These are phyloP conservation scores for Thraustotheca clavata DNA, from an alignment of 352 stramenopile genomes.

Conservation along the genomic window DNA sequence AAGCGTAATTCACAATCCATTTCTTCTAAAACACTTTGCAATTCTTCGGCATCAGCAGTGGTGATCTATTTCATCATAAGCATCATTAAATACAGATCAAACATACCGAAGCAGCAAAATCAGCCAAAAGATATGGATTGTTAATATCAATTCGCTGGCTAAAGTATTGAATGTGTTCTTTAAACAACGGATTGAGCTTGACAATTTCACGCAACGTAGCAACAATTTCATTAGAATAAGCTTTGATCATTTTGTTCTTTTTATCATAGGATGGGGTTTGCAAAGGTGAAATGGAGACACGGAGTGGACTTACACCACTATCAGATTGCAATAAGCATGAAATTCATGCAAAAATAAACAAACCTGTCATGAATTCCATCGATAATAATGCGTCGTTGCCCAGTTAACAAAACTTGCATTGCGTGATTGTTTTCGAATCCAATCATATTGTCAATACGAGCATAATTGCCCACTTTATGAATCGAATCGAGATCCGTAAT, in stretches of 20 bases:
- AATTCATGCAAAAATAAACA: background rate
- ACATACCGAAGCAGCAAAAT: slow-evolving; percentile 89
- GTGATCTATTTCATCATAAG: slow-evolving; percentile 48
- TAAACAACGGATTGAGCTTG: slow-evolving; percentile 95
- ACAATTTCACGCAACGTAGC: slow-evolving; percentile 94
- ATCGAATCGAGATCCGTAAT: slow-evolving; percentile 91
- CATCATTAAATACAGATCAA: background rate
- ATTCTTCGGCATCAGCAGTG: slow-evolving; percentile 88
- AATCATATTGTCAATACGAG: slow-evolving; percentile 90
- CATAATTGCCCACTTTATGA: slow-evolving; percentile 93
- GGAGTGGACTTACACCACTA: slow-evolving; percentile 36
- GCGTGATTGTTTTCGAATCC: slow-evolving; percentile 64
- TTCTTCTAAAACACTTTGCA: slow-evolving; percentile 93
- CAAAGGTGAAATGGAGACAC: slow-evolving; percentile 60
- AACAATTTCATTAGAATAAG: slow-evolving; percentile 98
- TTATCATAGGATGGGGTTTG: slow-evolving; percentile 63
- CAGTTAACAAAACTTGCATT: slow-evolving; percentile 75
- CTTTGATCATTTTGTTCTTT: slow-evolving; percentile 87
- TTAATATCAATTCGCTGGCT: slow-evolving; percentile 91
- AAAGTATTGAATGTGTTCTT: slow-evolving; percentile 97
- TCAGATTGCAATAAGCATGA: background rate
- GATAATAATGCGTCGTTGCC: slow-evolving; percentile 81
- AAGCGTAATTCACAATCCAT: slow-evolving; percentile 92
- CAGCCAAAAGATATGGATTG: slow-evolving; percentile 96
- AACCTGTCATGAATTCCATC: slow-evolving; percentile 53